Evolutionary conservation across 2,329 filamentous ascomycete genomes (phyloP).

Genomic region (Aureobasidium subglaciale): DNA sequence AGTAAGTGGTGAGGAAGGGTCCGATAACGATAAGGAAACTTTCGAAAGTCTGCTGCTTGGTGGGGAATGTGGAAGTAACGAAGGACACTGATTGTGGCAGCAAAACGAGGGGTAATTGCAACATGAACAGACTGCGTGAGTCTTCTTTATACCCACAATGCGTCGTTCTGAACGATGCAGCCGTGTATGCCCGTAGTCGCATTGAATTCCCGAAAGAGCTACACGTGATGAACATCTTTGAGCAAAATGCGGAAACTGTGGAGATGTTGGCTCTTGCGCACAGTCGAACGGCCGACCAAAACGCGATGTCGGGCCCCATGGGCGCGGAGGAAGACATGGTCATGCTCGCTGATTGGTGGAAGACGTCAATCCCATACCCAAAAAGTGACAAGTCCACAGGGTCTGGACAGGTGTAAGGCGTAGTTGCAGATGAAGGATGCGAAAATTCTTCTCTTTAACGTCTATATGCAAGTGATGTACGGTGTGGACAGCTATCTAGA

Average conservation of each 20-base stretch:
- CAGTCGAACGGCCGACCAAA: not conserved
- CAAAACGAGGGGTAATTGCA: slow-evolving; percentile 1
- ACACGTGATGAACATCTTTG: not conserved
- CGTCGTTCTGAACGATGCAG: not conserved
- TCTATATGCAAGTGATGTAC: not conserved
- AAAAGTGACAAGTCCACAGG: not conserved
- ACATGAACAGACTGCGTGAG: not conserved
- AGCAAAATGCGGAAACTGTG: slow-evolving; percentile 6
- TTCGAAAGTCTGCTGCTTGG: not conserved
- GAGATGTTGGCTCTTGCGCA: slow-evolving; percentile 2
- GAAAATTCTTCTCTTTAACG: not conserved
- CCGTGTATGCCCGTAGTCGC: not conserved
- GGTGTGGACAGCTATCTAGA: not conserved
- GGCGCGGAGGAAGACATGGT: not conserved
- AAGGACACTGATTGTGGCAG: not conserved
- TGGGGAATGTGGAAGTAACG: not conserved
- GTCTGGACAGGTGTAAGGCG: not conserved
- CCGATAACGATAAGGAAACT: slow-evolving; percentile 12
- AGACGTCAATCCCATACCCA: not conserved
- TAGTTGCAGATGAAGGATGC: not conserved
- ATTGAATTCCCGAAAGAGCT: slow-evolving; percentile 3
- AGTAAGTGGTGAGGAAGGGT: slow-evolving; percentile 5
- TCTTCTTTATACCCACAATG: slow-evolving; percentile 6
- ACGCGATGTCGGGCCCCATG: slow-evolving; percentile 6
- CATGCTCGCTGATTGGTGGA: not conserved